Evolutionary conservation across 495 filamentous ascomycete species (phyloP).

Genomic region (Daldinia bambusicola): DNA sequence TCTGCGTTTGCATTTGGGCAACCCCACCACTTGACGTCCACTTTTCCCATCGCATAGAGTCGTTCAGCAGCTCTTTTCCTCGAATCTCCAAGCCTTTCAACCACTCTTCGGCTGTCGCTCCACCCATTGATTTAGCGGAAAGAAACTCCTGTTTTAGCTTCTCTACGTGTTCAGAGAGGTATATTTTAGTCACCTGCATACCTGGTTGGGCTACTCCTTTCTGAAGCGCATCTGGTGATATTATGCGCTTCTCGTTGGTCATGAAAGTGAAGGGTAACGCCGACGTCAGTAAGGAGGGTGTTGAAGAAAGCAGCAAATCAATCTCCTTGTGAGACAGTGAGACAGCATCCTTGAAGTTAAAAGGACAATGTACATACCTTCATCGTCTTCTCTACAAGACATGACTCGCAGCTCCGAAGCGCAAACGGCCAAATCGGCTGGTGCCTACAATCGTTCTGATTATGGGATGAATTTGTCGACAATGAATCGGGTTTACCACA

Average conservation of each 20-base stretch:
- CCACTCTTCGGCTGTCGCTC: constrained; percentile 75
- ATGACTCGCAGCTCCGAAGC: constrained; percentile 68
- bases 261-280: constrained; percentile 73
- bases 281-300: constrained; percentile 66
- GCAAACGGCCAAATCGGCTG: constrained; percentile 73
- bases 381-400: constrained; percentile 64
- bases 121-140: constrained; percentile 66
- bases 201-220: constrained; percentile 56
- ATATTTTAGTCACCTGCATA: constrained; percentile 68
- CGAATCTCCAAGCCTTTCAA: constrained; percentile 71
- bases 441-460: constrained; percentile 63
- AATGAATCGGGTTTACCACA: constrained; percentile 56
- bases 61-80: constrained; percentile 65
- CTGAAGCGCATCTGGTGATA: constrained; percentile 64
- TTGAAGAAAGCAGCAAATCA: constrained; percentile 67
- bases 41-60: constrained; percentile 74
- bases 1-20: constrained; percentile 48
- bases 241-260: constrained; percentile 64
- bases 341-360: constrained; percentile 10
- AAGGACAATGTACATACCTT: constrained; percentile 62
- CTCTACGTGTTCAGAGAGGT: constrained; percentile 66
- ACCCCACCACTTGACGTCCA: constrained; percentile 68
- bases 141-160: constrained; percentile 65
- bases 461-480: constrained; percentile 55
- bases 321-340: constrained; percentile 64